Percentiles rank a stretch among this genome's conserved stretches.
Conservation (phyloP, 352 stramenopile genomes). For the Globisporangium paroecandrum region DNA sequence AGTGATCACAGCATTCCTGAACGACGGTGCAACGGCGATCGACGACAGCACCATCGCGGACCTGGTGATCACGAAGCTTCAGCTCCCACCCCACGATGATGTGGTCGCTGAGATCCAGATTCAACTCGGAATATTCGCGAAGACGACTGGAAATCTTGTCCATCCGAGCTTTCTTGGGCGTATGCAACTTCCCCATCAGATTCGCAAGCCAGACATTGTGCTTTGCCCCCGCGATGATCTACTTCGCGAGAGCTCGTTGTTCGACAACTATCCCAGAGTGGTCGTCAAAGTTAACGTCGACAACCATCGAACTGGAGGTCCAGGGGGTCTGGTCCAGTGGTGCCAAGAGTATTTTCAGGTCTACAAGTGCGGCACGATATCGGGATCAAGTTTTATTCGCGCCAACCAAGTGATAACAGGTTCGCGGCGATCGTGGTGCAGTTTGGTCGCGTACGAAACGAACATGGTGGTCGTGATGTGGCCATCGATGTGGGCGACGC, state of each 20-base stretch:
- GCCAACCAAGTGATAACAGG: background rate
- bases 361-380: background rate
- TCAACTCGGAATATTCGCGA: too few species aligned
- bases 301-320: too few species aligned
- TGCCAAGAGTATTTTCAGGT: background rate
- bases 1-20: background rate
- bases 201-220: background rate
- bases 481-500: background rate
- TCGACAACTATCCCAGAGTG: background rate
- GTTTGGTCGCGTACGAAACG: background rate
- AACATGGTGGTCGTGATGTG: too few species aligned
- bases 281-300: background rate
- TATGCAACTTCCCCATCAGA: background rate
- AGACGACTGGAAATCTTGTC: too few species aligned
- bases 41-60: background rate
- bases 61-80: background rate
- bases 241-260: background rate
- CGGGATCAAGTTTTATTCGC: background rate
- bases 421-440: background rate
- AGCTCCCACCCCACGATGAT: too few species aligned
- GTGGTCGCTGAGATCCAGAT: too few species aligned
- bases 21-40: background rate
- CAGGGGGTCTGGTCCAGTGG: too few species aligned
- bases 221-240: background rate
- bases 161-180: too few species aligned